These are phyloP conservation scores for Dendrobium catenatum DNA, from an alignment of 106 monocot genomes.

Conservation along the genomic window DNA sequence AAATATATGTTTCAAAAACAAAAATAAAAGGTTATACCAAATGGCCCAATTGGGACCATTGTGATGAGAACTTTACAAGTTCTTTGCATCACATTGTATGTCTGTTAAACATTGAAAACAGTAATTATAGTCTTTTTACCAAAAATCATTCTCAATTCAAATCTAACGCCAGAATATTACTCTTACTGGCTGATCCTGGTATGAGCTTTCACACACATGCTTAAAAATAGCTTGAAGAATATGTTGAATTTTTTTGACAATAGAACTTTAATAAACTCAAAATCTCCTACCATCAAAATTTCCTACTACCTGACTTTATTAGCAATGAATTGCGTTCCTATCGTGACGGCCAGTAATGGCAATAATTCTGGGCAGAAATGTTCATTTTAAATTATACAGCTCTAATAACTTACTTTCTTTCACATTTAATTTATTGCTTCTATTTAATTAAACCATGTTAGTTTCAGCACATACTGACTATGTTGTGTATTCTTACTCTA, in stretches of 20 bases:
- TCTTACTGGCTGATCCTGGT: too few relatives aligned
- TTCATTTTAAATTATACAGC: not conserved
- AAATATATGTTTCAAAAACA: too few relatives aligned
- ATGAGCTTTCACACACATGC: not conserved
- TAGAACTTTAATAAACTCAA: too few relatives aligned
- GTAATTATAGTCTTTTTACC: too few relatives aligned
- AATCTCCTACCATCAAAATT: not conserved
- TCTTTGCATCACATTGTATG: too few relatives aligned
- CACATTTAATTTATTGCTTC: not conserved
- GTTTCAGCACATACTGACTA: not conserved
- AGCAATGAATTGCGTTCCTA: not conserved
- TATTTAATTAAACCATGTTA: not conserved
- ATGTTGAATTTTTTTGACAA: not conserved
- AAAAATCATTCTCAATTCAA: too few relatives aligned
- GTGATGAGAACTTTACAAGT: too few relatives aligned
- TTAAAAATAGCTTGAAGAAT: not conserved
- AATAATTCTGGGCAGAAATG: not conserved
- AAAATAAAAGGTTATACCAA: too few relatives aligned
- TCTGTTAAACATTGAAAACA: too few relatives aligned
- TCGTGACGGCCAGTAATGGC: not conserved
- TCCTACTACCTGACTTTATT: not conserved
- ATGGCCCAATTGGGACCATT: too few relatives aligned
- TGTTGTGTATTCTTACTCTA: not conserved
- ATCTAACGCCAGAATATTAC: too few relatives aligned
- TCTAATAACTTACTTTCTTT: not conserved